Evolutionary conservation across 139 green algal species (phyloP), one percentile per base, ranked within the genome.

Genomic region (Pleodorina starrii): DNA sequence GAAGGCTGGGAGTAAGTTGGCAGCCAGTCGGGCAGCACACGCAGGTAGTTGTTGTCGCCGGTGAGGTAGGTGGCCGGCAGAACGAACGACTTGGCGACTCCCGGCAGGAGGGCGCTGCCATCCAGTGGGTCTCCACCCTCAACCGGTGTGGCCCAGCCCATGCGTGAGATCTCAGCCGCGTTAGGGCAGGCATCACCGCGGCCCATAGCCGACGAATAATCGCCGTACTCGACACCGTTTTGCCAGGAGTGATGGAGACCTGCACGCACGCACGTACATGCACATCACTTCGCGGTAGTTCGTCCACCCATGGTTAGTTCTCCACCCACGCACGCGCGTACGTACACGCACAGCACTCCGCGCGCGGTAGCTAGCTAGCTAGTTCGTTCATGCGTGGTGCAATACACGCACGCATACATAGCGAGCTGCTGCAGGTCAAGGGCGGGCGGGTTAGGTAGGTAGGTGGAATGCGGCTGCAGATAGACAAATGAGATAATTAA

Each of bases 61-160:
- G 78, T 51, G 9, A 85, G 32, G 48, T 85, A 85, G 36, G 78
- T 85, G 78, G 78, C 78, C 4, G 78, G 78, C 78, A 85, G 50
- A 54, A 50, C 63, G 78, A 73, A 72, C 21, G 78, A 51, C 9
- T 36, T 14, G 14, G 9, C 35, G 16, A 35, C 14, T 25, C 51
- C 78, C 16, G 29, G 7, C 29, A 38, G 35, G 50, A 85, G 51
- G 5, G 25, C 10, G 51, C 35, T 51, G 48, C 60, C 44, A 54
- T 51, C 32, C 78, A 85, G 9, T 25, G 25, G 21, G 54, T 29
- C 7, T 32, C 9, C 9, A 12, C 25, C 54, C 9, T 32, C 29
- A 12, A 66, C 29, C 21, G 54, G 54, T 66, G 3, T 66, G 5
- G 54, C 54, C 54, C 54, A 66, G 7, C 54, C 54, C 54, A 66